phyloP scores from a whole-genome alignment of 116 monocot species.

The Dioscorea cayenensis region DNA sequence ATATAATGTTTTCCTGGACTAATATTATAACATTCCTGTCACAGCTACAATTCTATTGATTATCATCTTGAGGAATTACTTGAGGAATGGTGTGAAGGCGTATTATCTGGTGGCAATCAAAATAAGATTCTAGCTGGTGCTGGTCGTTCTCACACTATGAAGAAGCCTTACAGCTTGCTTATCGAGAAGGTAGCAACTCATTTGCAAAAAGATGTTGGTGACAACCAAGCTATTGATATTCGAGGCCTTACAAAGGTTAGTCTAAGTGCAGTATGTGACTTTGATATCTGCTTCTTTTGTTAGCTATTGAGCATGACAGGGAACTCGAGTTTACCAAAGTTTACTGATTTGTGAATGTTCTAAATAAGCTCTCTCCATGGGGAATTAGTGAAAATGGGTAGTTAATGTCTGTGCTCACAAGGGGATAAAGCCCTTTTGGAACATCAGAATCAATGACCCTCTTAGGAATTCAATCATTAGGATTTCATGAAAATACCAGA shows the following conservation, averaged over 20 bases:
- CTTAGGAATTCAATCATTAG: too few relatives aligned
- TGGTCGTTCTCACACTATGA: conserved; percentile 6
- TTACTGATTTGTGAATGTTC: too few relatives aligned
- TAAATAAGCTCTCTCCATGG: too few relatives aligned
- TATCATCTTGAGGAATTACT: conserved; percentile 76
- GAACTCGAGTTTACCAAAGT: too few relatives aligned
- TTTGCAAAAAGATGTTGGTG: conserved; percentile 58
- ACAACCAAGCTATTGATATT: conserved; percentile 60
- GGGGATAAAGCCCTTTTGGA: too few relatives aligned
- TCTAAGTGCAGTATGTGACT: background rate
- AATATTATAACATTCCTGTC: conserved; percentile 1
- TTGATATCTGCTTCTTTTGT: too few relatives aligned
- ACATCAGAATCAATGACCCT: too few relatives aligned
- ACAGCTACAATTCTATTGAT: conserved; percentile 76
- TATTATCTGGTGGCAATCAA: conserved; percentile 29
- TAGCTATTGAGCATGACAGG: too few relatives aligned
- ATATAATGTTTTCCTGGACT: background rate
- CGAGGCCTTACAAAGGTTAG: conserved; percentile 77
- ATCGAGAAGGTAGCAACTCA: conserved; percentile 74
- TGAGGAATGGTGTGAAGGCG: conserved; percentile 97
- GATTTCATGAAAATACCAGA: too few relatives aligned
- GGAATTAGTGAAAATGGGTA: too few relatives aligned
- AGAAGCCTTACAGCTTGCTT: conserved; percentile 36
- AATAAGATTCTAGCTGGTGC: conserved; percentile 2
- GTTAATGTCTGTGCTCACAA: too few relatives aligned